phyloP scores from a whole-genome alignment of 306 rosid genomes.

The Prunus dulcis region DNA sequence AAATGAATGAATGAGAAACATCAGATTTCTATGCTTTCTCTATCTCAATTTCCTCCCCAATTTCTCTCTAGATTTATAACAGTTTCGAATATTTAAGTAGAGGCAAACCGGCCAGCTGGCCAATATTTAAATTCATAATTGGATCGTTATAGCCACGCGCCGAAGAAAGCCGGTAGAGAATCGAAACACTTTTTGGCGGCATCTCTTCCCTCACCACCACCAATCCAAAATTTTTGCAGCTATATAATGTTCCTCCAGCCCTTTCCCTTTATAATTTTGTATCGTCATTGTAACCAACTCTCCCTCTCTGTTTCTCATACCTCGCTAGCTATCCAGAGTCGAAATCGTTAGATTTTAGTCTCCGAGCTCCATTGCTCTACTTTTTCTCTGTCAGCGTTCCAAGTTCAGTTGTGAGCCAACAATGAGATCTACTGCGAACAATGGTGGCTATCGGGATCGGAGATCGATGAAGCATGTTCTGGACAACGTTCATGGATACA shows the following conservation, averaged over 20 bases:
- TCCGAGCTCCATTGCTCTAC: not conserved
- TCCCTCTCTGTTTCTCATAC: not conserved
- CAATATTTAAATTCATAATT: not conserved
- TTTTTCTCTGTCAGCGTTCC: not conserved
- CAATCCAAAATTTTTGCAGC: not conserved
- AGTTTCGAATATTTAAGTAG: not conserved
- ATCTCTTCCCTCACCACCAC: slow-evolving; percentile 12
- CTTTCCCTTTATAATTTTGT: not conserved
- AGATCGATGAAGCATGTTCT: slow-evolving; percentile 46
- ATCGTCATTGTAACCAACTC: not conserved
- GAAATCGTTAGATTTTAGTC: not conserved
- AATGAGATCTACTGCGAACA: slow-evolving; percentile 24
- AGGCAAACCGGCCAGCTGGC: not conserved
- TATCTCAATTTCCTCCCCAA: no score
- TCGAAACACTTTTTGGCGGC: slow-evolving; percentile 33
- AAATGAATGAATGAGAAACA: no score
- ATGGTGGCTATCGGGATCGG: slow-evolving; percentile 27
- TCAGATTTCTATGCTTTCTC: no score
- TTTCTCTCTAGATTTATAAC: no score
- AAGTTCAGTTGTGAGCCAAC: slow-evolving; percentile 18
- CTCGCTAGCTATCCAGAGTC: not conserved
- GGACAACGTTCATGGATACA: slow-evolving; percentile 70
- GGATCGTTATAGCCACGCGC: slow-evolving; percentile 14
- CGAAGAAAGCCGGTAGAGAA: not conserved
- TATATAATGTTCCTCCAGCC: not conserved